Conservation (phyloP, 768 basidiomycete genomes). For the Lepiota subincarnata region DNA sequence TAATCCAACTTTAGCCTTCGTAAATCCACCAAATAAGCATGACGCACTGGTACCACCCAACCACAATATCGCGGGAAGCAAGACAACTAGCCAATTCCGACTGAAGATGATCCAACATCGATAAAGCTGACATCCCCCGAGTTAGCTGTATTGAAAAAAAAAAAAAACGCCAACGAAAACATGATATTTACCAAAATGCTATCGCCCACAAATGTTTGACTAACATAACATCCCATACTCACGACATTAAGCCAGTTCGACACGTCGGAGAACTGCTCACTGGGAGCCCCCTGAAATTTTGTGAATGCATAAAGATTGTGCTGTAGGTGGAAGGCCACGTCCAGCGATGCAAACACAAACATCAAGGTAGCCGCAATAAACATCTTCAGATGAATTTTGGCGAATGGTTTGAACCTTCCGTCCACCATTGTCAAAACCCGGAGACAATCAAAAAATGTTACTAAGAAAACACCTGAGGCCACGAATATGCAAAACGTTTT, state of each 20-base stretch:
- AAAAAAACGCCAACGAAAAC: background rate
- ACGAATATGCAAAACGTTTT: background rate
- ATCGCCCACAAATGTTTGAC: constrained; percentile 41
- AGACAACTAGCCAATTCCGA: constrained; percentile 26
- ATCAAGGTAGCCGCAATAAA: constrained; percentile 32
- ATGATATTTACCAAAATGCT: constrained; percentile 32
- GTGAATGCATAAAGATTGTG: constrained; percentile 42
- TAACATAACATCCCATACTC: constrained; percentile 36
- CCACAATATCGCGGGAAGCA: constrained; percentile 30
- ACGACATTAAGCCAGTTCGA: constrained; percentile 39
- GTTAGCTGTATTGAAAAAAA: background rate
- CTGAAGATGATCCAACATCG: constrained; percentile 36
- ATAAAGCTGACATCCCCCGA: constrained; percentile 24
- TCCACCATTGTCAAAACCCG: constrained; percentile 30
- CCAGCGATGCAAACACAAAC: constrained; percentile 37
- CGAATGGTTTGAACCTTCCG: constrained; percentile 23
- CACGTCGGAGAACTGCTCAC: constrained; percentile 29
- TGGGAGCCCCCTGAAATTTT: constrained; percentile 27
- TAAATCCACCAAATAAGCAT: background rate
- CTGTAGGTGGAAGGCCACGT: constrained; percentile 38
- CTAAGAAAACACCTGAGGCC: constrained; percentile 30
- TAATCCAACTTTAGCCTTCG: constrained; percentile 6
- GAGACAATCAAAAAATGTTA: constrained; percentile 33
- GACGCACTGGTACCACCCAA: constrained; percentile 29
- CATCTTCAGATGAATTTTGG: constrained; percentile 31